Percentiles rank a stretch among this genome's conserved stretches.
phyloP scores from a whole-genome alignment of 306 rosid genomes.

The Heteromeles arbutifolia region DNA sequence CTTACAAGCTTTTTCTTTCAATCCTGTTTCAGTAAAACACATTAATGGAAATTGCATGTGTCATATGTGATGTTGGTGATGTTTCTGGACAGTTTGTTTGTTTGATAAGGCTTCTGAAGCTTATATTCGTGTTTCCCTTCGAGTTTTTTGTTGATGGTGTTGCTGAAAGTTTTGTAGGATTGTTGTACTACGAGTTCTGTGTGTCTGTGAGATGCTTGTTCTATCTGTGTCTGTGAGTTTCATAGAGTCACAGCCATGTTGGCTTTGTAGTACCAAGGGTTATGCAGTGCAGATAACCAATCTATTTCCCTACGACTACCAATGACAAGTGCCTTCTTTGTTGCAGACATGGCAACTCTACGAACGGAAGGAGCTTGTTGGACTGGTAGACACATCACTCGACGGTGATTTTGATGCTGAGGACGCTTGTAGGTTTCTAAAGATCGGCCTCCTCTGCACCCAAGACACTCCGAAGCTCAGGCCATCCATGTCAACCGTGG shows the following conservation, averaged over 20 bases:
- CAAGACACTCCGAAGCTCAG: constrained; percentile 77
- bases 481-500: constrained; percentile 88
- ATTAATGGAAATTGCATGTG: background rate
- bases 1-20: background rate
- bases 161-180: background rate
- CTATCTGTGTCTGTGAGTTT: background rate
- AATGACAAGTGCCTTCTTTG: constrained; percentile 13
- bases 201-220: background rate
- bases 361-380: constrained; percentile 56
- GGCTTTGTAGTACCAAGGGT: background rate
- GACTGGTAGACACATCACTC: constrained; percentile 51
- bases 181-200: background rate
- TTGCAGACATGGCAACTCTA: constrained; percentile 71
- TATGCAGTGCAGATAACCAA: background rate
- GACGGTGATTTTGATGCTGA: constrained; percentile 66
- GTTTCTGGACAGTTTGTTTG: background rate
- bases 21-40: background rate
- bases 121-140: background rate
- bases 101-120: background rate
- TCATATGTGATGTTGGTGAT: background rate
- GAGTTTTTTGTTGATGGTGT: background rate
- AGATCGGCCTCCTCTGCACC: constrained; percentile 86
- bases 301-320: background rate
- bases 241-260: background rate
- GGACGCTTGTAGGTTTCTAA: constrained; percentile 72